Evolutionary conservation across 805 yeast genomes (phyloP).

Genomic region (Naumovozyma dairenensis): DNA sequence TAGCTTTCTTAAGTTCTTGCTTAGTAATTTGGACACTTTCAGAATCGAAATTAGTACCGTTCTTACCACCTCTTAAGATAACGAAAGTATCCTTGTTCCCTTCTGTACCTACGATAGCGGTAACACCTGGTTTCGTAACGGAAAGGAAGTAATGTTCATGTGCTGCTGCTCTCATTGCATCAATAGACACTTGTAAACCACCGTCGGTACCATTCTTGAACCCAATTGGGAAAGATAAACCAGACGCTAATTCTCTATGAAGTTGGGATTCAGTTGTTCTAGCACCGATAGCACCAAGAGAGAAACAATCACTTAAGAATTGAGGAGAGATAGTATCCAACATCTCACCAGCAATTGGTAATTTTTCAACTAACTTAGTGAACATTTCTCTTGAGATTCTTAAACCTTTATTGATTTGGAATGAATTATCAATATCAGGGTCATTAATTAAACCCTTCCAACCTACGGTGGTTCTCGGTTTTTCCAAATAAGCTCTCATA

Average conservation of each 20-base stretch:
- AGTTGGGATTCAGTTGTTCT: slow-evolving; percentile 97
- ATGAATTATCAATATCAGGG: slow-evolving; percentile 89
- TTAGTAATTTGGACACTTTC: slow-evolving; percentile 60
- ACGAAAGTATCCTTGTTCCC: slow-evolving; percentile 89
- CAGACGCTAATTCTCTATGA: slow-evolving; percentile 95
- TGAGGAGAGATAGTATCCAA: slow-evolving; percentile 96
- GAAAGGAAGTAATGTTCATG: slow-evolving; percentile 91
- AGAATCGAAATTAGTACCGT: slow-evolving; percentile 82
- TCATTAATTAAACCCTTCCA: slow-evolving; percentile 98
- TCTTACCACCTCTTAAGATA: slow-evolving; percentile 91
- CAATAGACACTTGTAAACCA: slow-evolving; percentile 84
- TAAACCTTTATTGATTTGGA: slow-evolving; percentile 90
- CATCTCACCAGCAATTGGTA: slow-evolving; percentile 97
- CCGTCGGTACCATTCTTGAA: slow-evolving; percentile 99
- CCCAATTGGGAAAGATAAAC: slow-evolving; percentile 94
- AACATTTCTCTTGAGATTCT: slow-evolving; percentile 81
- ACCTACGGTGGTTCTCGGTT: slow-evolving; percentile 97
- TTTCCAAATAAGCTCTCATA: slow-evolving; percentile 96
- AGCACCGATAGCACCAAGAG: slow-evolving; percentile 97
- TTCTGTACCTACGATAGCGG: slow-evolving; percentile 90
- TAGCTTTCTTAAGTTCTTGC: slow-evolving; percentile 44
- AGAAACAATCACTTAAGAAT: slow-evolving; percentile 83
- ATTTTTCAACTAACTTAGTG: slow-evolving; percentile 65
- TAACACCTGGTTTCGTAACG: slow-evolving; percentile 93
- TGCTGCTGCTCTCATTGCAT: slow-evolving; percentile 85